These are phyloP conservation scores for Ehretia macrophylla DNA, from an alignment of 257 asterid species.

Conservation along the genomic window DNA sequence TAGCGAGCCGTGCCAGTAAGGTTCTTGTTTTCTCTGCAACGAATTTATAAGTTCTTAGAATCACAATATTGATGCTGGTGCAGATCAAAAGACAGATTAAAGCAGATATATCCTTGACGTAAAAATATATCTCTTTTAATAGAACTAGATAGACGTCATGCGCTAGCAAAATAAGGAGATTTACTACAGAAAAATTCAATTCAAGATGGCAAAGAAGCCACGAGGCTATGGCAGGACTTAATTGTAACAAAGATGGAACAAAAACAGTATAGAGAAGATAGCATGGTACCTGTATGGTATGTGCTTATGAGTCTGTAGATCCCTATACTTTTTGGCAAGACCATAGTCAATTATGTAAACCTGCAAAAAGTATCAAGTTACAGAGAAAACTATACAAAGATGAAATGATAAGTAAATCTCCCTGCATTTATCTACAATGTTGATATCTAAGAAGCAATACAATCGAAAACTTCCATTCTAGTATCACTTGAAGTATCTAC, in stretches of 20 bases:
- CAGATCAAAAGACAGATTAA: no score
- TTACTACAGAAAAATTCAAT: neutral
- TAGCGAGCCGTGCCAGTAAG: constrained; percentile 96
- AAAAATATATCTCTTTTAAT: no score
- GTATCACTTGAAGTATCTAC: no score
- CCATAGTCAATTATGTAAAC: constrained; percentile 44
- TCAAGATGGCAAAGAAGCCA: no score
- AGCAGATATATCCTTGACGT: no score
- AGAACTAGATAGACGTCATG: neutral
- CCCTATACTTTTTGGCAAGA: constrained; percentile 45
- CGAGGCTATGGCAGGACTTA: neutral
- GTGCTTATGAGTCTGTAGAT: constrained; percentile 46
- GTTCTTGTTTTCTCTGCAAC: constrained; percentile 89
- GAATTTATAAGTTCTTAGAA: constrained; percentile 3
- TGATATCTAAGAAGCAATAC: no score
- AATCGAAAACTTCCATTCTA: no score
- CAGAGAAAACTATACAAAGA: constrained; percentile 1
- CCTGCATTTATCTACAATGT: no score
- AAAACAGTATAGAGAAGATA: neutral
- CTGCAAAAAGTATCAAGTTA: constrained; percentile 17
- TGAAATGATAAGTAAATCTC: constrained; percentile 1
- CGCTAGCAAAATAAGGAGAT: neutral
- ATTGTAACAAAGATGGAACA: neutral
- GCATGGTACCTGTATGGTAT: constrained; percentile 37
- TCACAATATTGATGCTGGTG: neutral